Base-by-base conservation (phyloP, 2,329 filamentous ascomycete genomes). In the Setomelanomma holmii region DNA sequence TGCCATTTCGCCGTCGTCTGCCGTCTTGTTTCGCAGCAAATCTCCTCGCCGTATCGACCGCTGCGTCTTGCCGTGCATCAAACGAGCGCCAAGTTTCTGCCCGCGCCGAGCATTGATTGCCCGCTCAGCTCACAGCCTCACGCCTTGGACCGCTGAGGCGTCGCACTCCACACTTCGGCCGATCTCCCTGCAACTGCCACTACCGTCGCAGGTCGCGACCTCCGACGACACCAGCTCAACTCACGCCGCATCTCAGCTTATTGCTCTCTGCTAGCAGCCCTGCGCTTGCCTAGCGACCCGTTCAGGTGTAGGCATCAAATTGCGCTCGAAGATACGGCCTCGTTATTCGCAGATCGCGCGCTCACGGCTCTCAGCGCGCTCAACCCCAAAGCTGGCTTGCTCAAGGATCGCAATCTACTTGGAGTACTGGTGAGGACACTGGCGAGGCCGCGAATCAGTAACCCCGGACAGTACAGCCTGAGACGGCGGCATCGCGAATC, bases 71-170 rank as follows among this genome's bases (percentile, higher is more conserved):
- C 34, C 34, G 34, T 36, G 34, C 34, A 16, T 36, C 44, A 12
- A 4, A 17, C 21, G 17, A 23, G 10, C 24, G 22, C 36, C 45
- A 30, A 47, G n/a, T 7, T n/a, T 33, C 27, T 38, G 20, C 27
- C 27, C 40, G 45, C 43, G 30, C 45, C 16, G 23, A 22, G 45
- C 14, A 20, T 24, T 42, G 23, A 17, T 30, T 36, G 39, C 30
- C 34, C 40, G 48, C 53, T 54, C 56, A 52, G 56, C 53, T 48
- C 50, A 45, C 61, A 60, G 58, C 58, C 60, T 61, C 54, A 53
- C 53, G 39, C 46, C 55, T 16, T 45, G 50, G 47, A 45, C 53
- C 43, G 51, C 53, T 55, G 53, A 55, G 46, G 52, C 53, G 55
- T 49, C 52, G 54, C 53, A 50, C 53, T 55, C 50, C 49, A 55